Evolutionary conservation across 768 basidiomycete species (phyloP).

Genomic region (Nevesoporus exiguus): DNA sequence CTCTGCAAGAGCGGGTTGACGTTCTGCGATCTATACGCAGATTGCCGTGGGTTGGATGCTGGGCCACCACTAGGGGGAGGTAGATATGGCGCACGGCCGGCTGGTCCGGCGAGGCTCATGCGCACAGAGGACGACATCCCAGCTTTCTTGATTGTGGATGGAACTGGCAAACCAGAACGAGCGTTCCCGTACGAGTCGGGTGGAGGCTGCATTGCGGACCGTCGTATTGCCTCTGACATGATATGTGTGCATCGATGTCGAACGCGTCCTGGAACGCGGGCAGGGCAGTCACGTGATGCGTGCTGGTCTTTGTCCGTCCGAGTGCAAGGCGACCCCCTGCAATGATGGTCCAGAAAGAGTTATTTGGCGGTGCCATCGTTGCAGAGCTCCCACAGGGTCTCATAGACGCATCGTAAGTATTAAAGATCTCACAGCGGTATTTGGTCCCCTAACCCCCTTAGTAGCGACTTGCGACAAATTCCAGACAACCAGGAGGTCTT

Average conservation of each 20-base stretch:
- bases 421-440: constrained; percentile 7
- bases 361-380: constrained; percentile 89
- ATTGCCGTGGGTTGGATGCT: constrained; percentile 59
- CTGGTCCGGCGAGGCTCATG: constrained; percentile 75
- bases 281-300: constrained; percentile 19
- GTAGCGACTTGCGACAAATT: constrained; percentile 71
- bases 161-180: constrained; percentile 70
- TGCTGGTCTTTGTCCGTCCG: too few relatives aligned
- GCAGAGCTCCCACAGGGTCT: constrained; percentile 52
- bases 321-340: too few relatives aligned
- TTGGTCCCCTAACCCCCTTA: not conserved
- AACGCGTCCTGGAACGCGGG: constrained; percentile 5
- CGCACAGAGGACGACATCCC: constrained; percentile 43
- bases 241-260: not conserved
- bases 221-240: constrained; percentile 50
- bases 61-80: constrained; percentile 33
- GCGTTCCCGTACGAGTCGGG: constrained; percentile 46
- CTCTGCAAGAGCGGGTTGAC: constrained; percentile 67
- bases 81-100: constrained; percentile 54
- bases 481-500: constrained; percentile 96
- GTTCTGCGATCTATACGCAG: constrained; percentile 67
- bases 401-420: constrained; percentile 82
- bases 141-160: constrained; percentile 72
- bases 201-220: constrained; percentile 56
- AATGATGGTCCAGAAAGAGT: constrained; percentile 22